Conservation (phyloP, 176 grass and related monocot species). For the Microstegium vimineum region DNA sequence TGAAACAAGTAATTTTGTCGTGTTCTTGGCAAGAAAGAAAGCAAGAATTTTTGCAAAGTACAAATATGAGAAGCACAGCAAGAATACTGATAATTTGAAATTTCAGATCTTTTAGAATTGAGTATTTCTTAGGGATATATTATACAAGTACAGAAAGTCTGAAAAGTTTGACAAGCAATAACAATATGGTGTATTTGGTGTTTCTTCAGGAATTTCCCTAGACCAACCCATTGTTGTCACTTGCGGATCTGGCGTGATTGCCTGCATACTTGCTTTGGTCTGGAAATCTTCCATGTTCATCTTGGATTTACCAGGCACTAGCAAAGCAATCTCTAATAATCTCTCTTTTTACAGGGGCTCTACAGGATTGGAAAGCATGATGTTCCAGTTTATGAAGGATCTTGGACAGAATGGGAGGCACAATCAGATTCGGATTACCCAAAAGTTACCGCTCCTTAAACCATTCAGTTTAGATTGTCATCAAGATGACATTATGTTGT, state of each 20-base stretch:
- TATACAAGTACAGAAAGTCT: not conserved
- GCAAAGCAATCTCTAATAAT: constrained; percentile 11
- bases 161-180: not conserved
- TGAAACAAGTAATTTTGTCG: not conserved
- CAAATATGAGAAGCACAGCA: not conserved
- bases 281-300: not conserved
- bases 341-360: constrained; percentile 47
- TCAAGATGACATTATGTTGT: not conserved
- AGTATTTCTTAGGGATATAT: not conserved
- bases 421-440: constrained; percentile 40
- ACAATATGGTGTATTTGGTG: not conserved
- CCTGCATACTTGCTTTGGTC: constrained; percentile 73
- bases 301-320: not conserved
- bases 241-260: constrained; percentile 71
- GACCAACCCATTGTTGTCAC: constrained; percentile 50
- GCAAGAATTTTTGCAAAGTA: not conserved
- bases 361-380: constrained; percentile 62
- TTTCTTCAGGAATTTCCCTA: constrained; percentile 60
- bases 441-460: constrained; percentile 36
- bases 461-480: constrained; percentile 4
- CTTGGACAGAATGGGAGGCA: constrained; percentile 87
- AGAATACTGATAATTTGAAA: not conserved
- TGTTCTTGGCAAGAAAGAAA: not conserved
- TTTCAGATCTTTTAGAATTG: not conserved
- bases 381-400: constrained; percentile 87